These are phyloP conservation scores for Spathaspora girioi DNA, from an alignment of 805 yeast genomes.

Conservation along the genomic window DNA sequence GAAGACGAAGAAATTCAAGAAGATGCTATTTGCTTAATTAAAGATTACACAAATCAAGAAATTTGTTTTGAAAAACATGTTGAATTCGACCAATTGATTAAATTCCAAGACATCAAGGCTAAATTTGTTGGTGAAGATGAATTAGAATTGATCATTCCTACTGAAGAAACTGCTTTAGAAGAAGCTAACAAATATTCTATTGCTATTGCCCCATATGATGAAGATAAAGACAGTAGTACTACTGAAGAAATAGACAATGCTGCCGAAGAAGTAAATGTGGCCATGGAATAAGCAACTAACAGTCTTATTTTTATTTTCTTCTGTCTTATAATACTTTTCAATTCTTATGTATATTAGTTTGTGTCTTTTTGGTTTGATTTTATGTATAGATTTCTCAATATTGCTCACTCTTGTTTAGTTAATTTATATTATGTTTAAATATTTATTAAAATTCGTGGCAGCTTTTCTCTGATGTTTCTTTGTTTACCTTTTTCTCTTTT, in stretches of 20 bases:
- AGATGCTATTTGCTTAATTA: slow-evolving; percentile 34
- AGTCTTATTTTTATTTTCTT: background rate
- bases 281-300: slow-evolving; percentile 7
- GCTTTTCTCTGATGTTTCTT: background rate
- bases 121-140: slow-evolving; percentile 35
- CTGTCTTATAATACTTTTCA: background rate
- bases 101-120: slow-evolving; percentile 35
- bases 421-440: background rate
- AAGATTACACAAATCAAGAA: slow-evolving; percentile 37
- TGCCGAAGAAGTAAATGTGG: slow-evolving; percentile 8
- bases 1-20: slow-evolving; percentile 39
- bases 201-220: slow-evolving; percentile 9
- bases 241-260: slow-evolving; percentile 12
- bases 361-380: background rate
- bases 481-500: background rate
- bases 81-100: slow-evolving; percentile 37
- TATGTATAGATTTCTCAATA: background rate
- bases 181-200: slow-evolving; percentile 7
- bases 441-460: background rate
- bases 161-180: slow-evolving; percentile 21
- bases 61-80: slow-evolving; percentile 41
- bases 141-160: slow-evolving; percentile 40
- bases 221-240: slow-evolving; percentile 12
- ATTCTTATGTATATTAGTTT: slow-evolving; percentile 1
- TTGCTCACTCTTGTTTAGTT: background rate